A percentile compares a stretch with the other conserved stretches of the same genome.
Evolutionary conservation across 2,329 filamentous ascomycete species (phyloP).

Genomic region (Cryphonectria nitschkei): DNA sequence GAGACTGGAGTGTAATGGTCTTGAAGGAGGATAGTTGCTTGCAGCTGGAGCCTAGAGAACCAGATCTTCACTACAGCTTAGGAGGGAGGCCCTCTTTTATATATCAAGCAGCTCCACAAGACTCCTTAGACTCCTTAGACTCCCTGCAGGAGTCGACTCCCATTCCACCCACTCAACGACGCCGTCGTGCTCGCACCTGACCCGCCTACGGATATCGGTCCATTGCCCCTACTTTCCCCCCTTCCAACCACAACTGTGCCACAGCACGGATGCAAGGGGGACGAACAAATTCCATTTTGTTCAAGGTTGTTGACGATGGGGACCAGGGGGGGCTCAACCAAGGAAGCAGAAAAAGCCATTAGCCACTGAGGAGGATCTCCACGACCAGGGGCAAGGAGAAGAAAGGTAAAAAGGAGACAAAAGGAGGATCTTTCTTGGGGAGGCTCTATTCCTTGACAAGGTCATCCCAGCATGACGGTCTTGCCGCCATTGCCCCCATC

Average conservation of each 20-base stretch:
- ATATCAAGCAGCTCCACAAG: not conserved
- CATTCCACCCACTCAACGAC: not conserved
- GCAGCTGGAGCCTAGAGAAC: not conserved
- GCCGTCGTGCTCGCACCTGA: not conserved
- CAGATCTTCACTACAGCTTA: not conserved
- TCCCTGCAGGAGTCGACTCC: not conserved
- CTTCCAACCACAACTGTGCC: not conserved
- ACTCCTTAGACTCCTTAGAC: not conserved
- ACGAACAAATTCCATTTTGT: not conserved
- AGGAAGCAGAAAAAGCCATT: not conserved
- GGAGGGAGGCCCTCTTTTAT: not conserved
- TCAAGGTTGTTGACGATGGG: not conserved
- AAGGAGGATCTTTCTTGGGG: not conserved
- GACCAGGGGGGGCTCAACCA: not conserved
- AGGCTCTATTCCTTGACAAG: not conserved
- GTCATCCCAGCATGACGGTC: not conserved
- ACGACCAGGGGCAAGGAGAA: not conserved
- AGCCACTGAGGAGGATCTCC: not conserved
- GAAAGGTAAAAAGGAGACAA: not conserved
- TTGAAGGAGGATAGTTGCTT: not conserved
- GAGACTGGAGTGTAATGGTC: not conserved
- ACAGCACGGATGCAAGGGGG: constrained; percentile 1
- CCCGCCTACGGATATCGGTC: not conserved
- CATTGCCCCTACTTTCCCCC: no score
- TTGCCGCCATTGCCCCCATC: not conserved